Evolutionary conservation across 768 basidiomycete species (phyloP), one percentile per base, ranked within the genome.

Genomic region (Suillus decipiens): DNA sequence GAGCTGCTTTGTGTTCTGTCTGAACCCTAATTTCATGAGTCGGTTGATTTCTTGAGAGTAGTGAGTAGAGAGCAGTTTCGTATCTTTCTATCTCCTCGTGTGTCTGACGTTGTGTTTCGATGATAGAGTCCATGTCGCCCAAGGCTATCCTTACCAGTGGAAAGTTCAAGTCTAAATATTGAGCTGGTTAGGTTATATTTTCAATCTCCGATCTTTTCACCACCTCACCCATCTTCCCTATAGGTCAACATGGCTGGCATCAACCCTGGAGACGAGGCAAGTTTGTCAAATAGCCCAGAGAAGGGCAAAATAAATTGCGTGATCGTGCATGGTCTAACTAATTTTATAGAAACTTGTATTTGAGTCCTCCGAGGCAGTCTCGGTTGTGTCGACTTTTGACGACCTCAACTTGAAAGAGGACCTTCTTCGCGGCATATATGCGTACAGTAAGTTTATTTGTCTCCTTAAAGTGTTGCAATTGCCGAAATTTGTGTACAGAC

Each of bases 31-130:
- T 73, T 70, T 92, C 89, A 69, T 92, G 90, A 7, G 84, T 80
- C 2, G 83, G 70, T 65, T 83, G 79, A 59, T 82, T 85, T 65
- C 89, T 81, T 15, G 93, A 89, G 36, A 99, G 84, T 17, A 97
- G 81, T 4, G 88, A 88, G 62, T 93, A 93, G 19, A 98, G 84
- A 11, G 91, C 93, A 55, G 88, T 84, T 74, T 99, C 92, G 68
- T 94, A 92, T 59, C 92, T 88, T 78, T 99, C 96, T 31, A 95
- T 84, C 75, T 98, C 96, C 78, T 98, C 95, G 78, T 99, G 96
- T 14, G 90, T 92, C 70, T 95, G 95, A 59, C 96, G 88, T 72
- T 96, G 92, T n/a, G 92, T 79, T 78, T 99, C 96, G 73, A 98
- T 82, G 70, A 93, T 81, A 53, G 93, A 95, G 83, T 98, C 95